phyloP scores from a whole-genome alignment of 2,329 filamentous ascomycete species.

The Pyrenophora tritici-repentis region DNA sequence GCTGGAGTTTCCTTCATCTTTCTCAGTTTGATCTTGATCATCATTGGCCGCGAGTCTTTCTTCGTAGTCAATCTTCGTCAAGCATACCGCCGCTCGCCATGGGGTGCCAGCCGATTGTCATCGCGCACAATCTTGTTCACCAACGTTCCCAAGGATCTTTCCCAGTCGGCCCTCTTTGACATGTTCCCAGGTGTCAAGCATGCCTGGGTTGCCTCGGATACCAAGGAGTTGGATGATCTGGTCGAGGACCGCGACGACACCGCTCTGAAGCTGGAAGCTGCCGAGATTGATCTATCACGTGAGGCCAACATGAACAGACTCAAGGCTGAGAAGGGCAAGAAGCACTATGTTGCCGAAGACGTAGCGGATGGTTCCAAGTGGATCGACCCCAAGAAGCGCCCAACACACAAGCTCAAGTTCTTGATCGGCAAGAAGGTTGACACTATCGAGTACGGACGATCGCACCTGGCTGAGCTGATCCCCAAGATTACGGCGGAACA shows the following conservation, averaged over 20 bases:
- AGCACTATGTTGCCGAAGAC: slow-evolving; percentile 51
- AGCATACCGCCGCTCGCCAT: slow-evolving; percentile 53
- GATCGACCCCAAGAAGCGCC: slow-evolving; percentile 48
- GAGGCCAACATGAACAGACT: slow-evolving; percentile 68
- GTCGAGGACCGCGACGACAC: slow-evolving; percentile 52
- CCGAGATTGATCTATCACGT: slow-evolving; percentile 51
- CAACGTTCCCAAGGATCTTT: slow-evolving; percentile 51
- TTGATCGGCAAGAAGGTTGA: slow-evolving; percentile 57
- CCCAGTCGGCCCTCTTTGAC: slow-evolving; percentile 47
- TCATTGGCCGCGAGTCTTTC: slow-evolving; percentile 54
- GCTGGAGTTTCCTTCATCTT: slow-evolving; percentile 51
- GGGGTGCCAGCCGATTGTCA: slow-evolving; percentile 52
- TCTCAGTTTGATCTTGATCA: slow-evolving; percentile 49
- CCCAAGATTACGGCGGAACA: slow-evolving; percentile 73
- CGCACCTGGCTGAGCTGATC: slow-evolving; percentile 72
- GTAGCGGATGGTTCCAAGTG: slow-evolving; percentile 51
- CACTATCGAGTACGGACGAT: slow-evolving; percentile 84
- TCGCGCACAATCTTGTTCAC: slow-evolving; percentile 56
- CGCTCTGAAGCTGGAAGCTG: slow-evolving; percentile 51
- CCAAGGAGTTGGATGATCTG: slow-evolving; percentile 51
- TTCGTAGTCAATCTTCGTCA: slow-evolving; percentile 56
- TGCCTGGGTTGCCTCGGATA: slow-evolving; percentile 55
- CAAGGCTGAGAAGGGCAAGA: slow-evolving; percentile 62
- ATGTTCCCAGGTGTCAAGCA: slow-evolving; percentile 49
- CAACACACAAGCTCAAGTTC: slow-evolving; percentile 49